Evolutionary conservation across 2,329 filamentous ascomycete genomes (phyloP).

Genomic region (Colletotrichum sp.): DNA sequence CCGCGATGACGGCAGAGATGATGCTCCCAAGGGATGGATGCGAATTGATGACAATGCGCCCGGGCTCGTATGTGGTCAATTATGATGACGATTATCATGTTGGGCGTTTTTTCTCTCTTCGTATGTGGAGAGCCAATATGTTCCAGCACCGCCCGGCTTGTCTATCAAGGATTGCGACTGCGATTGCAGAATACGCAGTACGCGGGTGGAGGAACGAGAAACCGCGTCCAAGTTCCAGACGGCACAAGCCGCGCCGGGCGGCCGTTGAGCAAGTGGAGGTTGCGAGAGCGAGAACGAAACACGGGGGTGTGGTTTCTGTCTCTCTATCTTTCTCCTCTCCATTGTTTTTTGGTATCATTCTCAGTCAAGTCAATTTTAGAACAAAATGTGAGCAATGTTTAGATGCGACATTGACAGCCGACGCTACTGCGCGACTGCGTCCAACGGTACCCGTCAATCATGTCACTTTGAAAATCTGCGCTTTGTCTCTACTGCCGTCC

Average conservation of each 20-base stretch:
- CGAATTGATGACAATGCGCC: background rate
- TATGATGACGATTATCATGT: background rate
- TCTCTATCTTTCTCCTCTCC: background rate
- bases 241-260: background rate
- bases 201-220: background rate
- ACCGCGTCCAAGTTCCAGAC: background rate
- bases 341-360: background rate
- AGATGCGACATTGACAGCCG: background rate
- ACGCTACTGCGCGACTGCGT: background rate
- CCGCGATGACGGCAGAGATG: slow-evolving; percentile 3
- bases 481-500: background rate
- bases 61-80: background rate
- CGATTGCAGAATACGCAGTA: background rate
- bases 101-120: background rate
- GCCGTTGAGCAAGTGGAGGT: background rate
- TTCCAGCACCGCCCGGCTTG: slow-evolving; percentile 2
- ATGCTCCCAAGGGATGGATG: background rate
- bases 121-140: background rate
- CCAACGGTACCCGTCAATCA: slow-evolving; percentile 1
- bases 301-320: background rate
- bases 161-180: background rate
- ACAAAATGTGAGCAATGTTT: background rate
- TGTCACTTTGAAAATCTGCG: background rate
- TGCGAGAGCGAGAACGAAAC: slow-evolving; percentile 6
- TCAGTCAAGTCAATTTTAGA: background rate